These are phyloP conservation scores for Albophoma yamanashiensis DNA, from an alignment of 2,329 filamentous ascomycete genomes.

Conservation along the genomic window DNA sequence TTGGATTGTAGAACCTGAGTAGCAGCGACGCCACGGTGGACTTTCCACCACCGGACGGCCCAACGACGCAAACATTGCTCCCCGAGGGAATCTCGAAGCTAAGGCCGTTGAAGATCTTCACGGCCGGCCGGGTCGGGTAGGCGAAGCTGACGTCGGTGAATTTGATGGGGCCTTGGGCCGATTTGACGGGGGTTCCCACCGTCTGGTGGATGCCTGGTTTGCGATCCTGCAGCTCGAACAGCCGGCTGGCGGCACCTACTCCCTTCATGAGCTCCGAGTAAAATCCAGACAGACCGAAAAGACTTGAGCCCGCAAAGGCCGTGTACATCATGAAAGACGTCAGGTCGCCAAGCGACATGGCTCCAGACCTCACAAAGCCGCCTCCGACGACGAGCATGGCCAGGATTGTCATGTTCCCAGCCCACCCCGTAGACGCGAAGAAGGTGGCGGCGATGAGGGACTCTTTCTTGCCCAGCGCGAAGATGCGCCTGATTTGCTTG, in stretches of 20 bases:
- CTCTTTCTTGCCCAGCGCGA: slow-evolving; percentile 76
- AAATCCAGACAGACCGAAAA: slow-evolving; percentile 91
- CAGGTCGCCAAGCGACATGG: slow-evolving; percentile 82
- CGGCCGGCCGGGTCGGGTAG: slow-evolving; percentile 88
- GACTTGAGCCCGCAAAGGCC: slow-evolving; percentile 71
- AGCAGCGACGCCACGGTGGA: slow-evolving; percentile 90
- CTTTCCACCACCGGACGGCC: slow-evolving; percentile 91
- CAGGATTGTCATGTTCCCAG: slow-evolving; percentile 94
- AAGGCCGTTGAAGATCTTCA: slow-evolving; percentile 80
- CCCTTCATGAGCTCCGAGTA: slow-evolving; percentile 99
- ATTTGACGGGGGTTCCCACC: slow-evolving; percentile 65
- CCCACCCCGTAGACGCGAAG: slow-evolving; percentile 76
- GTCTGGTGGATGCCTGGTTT: slow-evolving; percentile 81
- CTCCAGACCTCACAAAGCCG: slow-evolving; percentile 75
- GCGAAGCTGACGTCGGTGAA: slow-evolving; percentile 82
- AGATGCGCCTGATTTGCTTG: slow-evolving; percentile 82
- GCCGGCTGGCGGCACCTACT: slow-evolving; percentile 86
- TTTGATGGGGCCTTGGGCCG: slow-evolving; percentile 77
- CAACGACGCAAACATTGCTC: slow-evolving; percentile 91
- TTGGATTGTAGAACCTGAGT: slow-evolving; percentile 83
- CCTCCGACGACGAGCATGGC: slow-evolving; percentile 85
- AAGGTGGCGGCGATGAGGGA: slow-evolving; percentile 85
- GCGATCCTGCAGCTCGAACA: slow-evolving; percentile 93
- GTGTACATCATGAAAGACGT: slow-evolving; percentile 99
- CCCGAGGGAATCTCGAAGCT: slow-evolving; percentile 88